phyloP scores from a whole-genome alignment of 2,329 filamentous ascomycete species.

The Coniochaeta pulveracea region DNA sequence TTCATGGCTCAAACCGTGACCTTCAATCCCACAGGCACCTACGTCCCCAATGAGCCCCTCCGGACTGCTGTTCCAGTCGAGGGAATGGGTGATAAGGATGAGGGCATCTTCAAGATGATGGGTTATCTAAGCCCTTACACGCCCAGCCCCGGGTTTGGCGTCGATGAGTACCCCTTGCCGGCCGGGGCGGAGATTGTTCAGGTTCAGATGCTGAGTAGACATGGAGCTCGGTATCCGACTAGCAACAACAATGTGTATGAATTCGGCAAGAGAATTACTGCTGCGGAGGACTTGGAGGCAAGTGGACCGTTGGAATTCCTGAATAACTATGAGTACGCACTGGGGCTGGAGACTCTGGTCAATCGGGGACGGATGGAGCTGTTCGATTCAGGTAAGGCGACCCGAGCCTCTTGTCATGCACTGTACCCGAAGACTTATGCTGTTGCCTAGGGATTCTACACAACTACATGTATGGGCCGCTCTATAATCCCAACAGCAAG shows the following conservation, averaged over 20 bases:
- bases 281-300: constrained; percentile 40
- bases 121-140: constrained; percentile 60
- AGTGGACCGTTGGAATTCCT: constrained; percentile 53
- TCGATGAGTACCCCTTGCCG: constrained; percentile 59
- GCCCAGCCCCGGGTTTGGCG: constrained; percentile 62
- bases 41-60: constrained; percentile 57
- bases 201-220: constrained; percentile 62
- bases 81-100: constrained; percentile 42
- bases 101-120: constrained; percentile 61
- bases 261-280: constrained; percentile 45
- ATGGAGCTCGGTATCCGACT: constrained; percentile 65
- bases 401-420: constrained; percentile 7
- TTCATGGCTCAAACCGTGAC: constrained; percentile 63
- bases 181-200: constrained; percentile 56
- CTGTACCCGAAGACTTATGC: not conserved
- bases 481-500: constrained; percentile 63
- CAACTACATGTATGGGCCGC: constrained; percentile 59
- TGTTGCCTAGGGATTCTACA: constrained; percentile 45
- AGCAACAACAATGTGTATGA: constrained; percentile 39
- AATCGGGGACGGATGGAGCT: constrained; percentile 60
- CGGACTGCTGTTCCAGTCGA: constrained; percentile 59
- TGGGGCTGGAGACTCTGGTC: constrained; percentile 62
- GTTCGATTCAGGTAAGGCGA: constrained; percentile 55
- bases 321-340: constrained; percentile 55
- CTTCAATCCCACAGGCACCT: constrained; percentile 52